Percentiles rank a stretch among this genome's conserved stretches.
Conservation (phyloP, 495 filamentous ascomycete species). For the Aspergillus carlsbadensis region DNA sequence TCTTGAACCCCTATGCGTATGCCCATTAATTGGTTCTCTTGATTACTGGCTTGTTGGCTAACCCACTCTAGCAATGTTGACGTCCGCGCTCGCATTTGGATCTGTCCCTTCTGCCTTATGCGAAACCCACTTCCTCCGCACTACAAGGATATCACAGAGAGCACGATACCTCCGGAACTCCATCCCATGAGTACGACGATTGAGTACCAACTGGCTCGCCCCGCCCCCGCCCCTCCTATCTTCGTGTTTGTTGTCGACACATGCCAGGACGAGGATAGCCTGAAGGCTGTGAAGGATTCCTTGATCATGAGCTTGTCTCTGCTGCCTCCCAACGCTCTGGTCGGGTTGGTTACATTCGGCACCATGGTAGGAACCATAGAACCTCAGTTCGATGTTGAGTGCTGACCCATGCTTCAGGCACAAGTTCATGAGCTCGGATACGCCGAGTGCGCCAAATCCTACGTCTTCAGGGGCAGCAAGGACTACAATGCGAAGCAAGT, state of each 20-base stretch:
- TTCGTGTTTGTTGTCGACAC: constrained; percentile 98
- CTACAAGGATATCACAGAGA: constrained; percentile 97
- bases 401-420: constrained; percentile 54
- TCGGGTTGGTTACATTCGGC: constrained; percentile 93
- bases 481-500: constrained; percentile 97
- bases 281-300: constrained; percentile 93
- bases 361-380: constrained; percentile 71
- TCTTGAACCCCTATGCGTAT: constrained; percentile 96
- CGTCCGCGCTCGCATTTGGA: constrained; percentile 92
- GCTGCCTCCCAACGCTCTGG: constrained; percentile 87
- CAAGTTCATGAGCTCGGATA: constrained; percentile 99
- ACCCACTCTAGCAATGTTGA: constrained; percentile 77
- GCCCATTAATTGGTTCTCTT: constrained; percentile 20
- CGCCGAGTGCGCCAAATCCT: constrained; percentile 98
- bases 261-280: constrained; percentile 96
- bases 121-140: constrained; percentile 93
- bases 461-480: constrained; percentile 97
- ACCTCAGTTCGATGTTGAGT: neutral
- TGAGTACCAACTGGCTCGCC: constrained; percentile 91
- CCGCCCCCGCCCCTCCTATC: constrained; percentile 90
- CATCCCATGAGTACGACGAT: constrained; percentile 94
- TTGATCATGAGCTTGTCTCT: constrained; percentile 96
- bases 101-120: constrained; percentile 96
- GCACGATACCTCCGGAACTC: constrained; percentile 91
- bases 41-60: constrained; percentile 16